Conservation (phyloP, 2,329 filamentous ascomycete genomes). For the Aureobasidium vineae region DNA sequence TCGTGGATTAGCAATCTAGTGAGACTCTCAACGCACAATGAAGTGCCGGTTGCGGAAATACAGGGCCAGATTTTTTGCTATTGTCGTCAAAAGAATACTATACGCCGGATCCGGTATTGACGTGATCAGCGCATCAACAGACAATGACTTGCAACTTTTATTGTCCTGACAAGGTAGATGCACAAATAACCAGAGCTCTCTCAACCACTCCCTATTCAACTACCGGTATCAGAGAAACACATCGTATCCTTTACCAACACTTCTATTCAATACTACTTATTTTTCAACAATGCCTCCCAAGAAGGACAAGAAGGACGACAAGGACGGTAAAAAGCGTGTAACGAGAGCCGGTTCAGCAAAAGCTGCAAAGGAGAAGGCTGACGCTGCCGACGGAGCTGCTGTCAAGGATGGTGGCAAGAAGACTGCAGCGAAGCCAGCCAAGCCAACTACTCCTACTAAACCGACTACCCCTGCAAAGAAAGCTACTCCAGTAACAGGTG, state of each 20-base stretch:
- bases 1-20: not conserved
- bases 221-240: not conserved
- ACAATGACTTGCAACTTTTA: not conserved
- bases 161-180: constrained; percentile 1
- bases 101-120: not conserved
- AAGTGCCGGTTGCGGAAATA: not conserved
- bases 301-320: not conserved
- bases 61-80: not conserved
- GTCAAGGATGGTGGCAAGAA: not conserved
- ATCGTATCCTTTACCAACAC: not conserved
- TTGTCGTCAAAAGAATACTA: constrained; percentile 10
- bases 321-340: not conserved
- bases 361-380: not conserved
- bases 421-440: not conserved
- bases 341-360: not conserved
- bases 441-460: not conserved
- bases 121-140: not conserved
- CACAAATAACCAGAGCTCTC: not conserved
- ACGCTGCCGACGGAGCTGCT: not conserved
- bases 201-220: not conserved
- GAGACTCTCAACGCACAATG: not conserved
- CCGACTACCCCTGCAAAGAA: not conserved
- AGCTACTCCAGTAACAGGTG: not conserved
- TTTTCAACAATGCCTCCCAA: constrained; percentile 3
- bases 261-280: not conserved